Evolutionary conservation across 2,329 filamentous ascomycete species (phyloP).

Genomic region (Mycosphaerella sp.): DNA sequence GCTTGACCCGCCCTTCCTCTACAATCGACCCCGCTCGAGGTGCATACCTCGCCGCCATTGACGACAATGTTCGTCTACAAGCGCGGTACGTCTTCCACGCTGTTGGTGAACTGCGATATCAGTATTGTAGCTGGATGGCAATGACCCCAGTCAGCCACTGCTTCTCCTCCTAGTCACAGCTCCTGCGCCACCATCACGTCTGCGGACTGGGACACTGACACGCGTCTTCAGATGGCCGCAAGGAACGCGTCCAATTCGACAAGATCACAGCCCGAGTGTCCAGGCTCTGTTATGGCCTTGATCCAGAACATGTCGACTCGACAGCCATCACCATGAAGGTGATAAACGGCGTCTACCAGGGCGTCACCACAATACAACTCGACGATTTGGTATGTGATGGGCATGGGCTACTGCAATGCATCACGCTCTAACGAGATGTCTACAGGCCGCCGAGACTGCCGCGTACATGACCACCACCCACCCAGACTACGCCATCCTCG

Average conservation of each 20-base stretch:
- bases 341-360: slow-evolving; percentile 98
- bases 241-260: slow-evolving; percentile 99
- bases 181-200: not conserved
- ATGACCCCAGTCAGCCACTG: slow-evolving; percentile 1
- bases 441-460: slow-evolving; percentile 91
- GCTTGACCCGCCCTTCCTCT: slow-evolving; percentile 10
- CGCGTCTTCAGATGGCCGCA: slow-evolving; percentile 73
- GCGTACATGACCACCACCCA: slow-evolving; percentile 99
- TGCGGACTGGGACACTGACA: slow-evolving; percentile 20
- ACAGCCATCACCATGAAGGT: slow-evolving; percentile 99
- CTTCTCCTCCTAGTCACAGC: slow-evolving; percentile 15
- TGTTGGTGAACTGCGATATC: not conserved
- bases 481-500: slow-evolving; percentile 97
- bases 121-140: not conserved
- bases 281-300: slow-evolving; percentile 92
- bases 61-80: slow-evolving; percentile 57
- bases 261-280: slow-evolving; percentile 99
- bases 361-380: slow-evolving; percentile 91
- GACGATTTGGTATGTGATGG: slow-evolving; percentile 76
- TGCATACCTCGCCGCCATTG: slow-evolving; percentile 24
- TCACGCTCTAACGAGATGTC: slow-evolving; percentile 10
- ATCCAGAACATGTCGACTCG: slow-evolving; percentile 91
- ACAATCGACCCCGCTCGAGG: slow-evolving; percentile 19
- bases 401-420: slow-evolving; percentile 3
- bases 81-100: slow-evolving; percentile 45